Conservation (phyloP, 495 filamentous ascomycete species). For the Aspergillus heteromorphus region DNA sequence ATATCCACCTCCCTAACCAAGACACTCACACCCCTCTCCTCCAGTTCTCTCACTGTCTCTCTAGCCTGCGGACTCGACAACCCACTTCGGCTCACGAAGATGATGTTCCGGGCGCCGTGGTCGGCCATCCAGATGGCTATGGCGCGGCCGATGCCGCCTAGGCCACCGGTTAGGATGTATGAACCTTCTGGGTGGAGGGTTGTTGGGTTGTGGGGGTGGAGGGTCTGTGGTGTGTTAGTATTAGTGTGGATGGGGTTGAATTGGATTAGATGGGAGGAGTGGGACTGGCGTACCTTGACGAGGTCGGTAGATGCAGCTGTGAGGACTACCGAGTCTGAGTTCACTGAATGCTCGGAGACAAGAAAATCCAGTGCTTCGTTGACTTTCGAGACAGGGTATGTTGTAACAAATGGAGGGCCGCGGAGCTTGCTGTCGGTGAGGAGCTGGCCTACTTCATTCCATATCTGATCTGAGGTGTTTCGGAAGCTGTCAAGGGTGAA, state of each 20-base stretch:
- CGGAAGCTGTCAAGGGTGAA: neutral
- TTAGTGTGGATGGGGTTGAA: neutral
- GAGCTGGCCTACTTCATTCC: neutral
- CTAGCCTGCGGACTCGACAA: neutral
- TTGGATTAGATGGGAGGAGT: no score
- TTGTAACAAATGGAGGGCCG: neutral
- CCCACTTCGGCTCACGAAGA: constrained; percentile 37
- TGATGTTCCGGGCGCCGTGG: constrained; percentile 50
- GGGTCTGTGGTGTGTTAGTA: neutral
- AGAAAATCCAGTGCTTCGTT: neutral
- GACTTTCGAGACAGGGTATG: neutral
- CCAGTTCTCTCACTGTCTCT: constrained; percentile 1
- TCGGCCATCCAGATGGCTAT: constrained; percentile 54
- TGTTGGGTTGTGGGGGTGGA: neutral
- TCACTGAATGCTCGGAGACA: neutral
- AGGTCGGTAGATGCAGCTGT: neutral
- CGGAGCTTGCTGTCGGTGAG: neutral
- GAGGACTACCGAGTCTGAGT: neutral
- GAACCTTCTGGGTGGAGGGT: neutral
- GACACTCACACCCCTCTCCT: constrained; percentile 22
- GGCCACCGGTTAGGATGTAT: constrained; percentile 44
- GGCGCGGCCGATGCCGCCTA: constrained; percentile 55
- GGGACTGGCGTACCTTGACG: neutral
- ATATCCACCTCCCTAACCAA: constrained; percentile 13
- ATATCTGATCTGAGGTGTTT: neutral